phyloP scores from a whole-genome alignment of 352 stramenopile species.

The Phytopythium sindhum region DNA sequence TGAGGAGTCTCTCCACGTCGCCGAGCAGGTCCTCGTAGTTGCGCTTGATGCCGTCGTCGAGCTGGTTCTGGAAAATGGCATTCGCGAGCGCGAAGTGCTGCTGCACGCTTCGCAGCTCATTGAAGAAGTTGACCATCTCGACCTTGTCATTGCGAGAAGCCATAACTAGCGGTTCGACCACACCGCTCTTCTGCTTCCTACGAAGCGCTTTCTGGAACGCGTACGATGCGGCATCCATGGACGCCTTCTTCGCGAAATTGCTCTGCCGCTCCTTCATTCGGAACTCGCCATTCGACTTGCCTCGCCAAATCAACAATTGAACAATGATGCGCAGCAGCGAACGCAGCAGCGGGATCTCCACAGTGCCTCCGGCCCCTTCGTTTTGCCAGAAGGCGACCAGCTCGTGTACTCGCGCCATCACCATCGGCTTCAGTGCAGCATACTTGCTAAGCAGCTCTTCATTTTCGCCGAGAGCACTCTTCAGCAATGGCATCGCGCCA shows the following conservation, averaged over 20 bases:
- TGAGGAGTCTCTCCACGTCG: conserved; percentile 47
- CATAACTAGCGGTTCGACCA: conserved; percentile 14
- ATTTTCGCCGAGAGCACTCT: conserved; percentile 25
- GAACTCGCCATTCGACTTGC: conserved; percentile 39
- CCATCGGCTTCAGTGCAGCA: conserved; percentile 33
- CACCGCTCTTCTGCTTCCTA: conserved; percentile 9
- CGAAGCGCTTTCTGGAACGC: conserved; percentile 24
- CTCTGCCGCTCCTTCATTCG: conserved; percentile 47
- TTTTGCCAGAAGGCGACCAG: conserved; percentile 49
- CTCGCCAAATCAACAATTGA: conserved; percentile 54
- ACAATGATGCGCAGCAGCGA: conserved; percentile 41
- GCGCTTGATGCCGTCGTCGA: conserved; percentile 12
- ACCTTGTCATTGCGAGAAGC: conserved; percentile 67
- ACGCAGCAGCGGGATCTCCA: conserved; percentile 57
- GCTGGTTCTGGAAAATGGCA: conserved; percentile 25
- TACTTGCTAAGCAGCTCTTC: conserved; percentile 26
- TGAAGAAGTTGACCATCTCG: conserved; percentile 64
- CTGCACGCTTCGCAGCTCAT: conserved; percentile 50
- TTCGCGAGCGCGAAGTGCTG: conserved; percentile 61
- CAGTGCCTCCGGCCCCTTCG: conserved; percentile 35
- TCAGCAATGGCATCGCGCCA: conserved; percentile 39
- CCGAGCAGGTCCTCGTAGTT: conserved; percentile 42
- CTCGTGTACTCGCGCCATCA: conserved; percentile 41
- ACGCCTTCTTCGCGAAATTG: conserved; percentile 46
- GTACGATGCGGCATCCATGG: conserved; percentile 46